Evolutionary conservation across 495 filamentous ascomycete genomes (phyloP).

Genomic region (Lepraria neglecta): DNA sequence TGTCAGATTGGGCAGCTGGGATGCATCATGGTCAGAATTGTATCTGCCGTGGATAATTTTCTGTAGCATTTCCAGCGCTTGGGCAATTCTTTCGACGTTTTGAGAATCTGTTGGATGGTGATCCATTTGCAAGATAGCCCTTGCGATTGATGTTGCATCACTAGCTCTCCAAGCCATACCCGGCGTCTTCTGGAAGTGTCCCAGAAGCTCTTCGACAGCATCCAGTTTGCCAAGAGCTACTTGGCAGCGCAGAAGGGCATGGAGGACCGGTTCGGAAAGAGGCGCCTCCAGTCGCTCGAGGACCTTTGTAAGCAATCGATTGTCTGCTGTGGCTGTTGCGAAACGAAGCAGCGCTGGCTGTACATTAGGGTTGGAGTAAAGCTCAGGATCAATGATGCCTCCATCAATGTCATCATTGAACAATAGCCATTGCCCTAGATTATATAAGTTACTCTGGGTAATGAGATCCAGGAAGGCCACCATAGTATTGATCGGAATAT

Average conservation of each 20-base stretch:
- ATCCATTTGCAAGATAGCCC: conserved; percentile 39
- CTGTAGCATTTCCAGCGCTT: conserved; percentile 24
- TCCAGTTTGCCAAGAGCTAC: conserved; percentile 45
- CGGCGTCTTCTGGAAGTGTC: conserved; percentile 38
- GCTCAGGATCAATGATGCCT: conserved; percentile 41
- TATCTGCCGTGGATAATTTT: conserved; percentile 21
- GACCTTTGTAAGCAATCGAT: conserved; percentile 40
- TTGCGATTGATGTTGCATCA: conserved; percentile 40
- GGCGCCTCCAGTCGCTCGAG: conserved; percentile 36
- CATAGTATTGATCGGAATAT: conserved; percentile 44
- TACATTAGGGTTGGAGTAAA: conserved; percentile 45
- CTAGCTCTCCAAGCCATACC: conserved; percentile 44
- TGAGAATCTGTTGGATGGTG: conserved; percentile 10
- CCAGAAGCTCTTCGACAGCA: conserved; percentile 39
- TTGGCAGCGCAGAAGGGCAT: conserved; percentile 45
- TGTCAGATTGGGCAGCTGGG: conserved; percentile 22
- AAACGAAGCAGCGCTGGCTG: conserved; percentile 54
- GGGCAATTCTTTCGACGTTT: conserved; percentile 22
- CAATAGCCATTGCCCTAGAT: conserved; percentile 52
- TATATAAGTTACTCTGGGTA: conserved; percentile 40
- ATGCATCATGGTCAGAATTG: conserved; percentile 32
- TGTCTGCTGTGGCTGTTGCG: conserved; percentile 47
- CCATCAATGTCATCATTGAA: conserved; percentile 52
- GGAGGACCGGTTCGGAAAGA: conserved; percentile 42
- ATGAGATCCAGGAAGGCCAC: conserved; percentile 49